Conservation (phyloP, 108 stramenopile genomes). For the Fragilaria crotonensis region DNA sequence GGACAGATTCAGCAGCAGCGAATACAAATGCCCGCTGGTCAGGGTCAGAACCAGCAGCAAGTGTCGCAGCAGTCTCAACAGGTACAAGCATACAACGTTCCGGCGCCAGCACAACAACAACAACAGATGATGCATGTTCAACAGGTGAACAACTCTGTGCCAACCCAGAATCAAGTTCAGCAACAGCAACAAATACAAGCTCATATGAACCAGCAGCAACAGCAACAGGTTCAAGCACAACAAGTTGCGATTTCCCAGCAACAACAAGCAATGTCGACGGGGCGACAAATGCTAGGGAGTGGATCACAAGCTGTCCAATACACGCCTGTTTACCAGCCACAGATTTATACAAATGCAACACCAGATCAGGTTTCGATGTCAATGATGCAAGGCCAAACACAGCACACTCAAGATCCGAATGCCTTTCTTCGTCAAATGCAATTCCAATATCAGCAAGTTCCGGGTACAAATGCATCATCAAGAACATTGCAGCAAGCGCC, state of each 20-base stretch:
- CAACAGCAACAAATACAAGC: too few species aligned
- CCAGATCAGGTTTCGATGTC: not conserved
- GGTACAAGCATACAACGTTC: not conserved
- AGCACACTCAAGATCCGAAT: not conserved
- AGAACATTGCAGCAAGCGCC: not conserved
- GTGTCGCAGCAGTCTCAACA: not conserved
- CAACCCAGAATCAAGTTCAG: not conserved
- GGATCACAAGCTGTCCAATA: not conserved
- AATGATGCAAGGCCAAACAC: conserved; percentile 6
- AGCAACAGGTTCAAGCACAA: not conserved
- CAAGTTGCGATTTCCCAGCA: not conserved
- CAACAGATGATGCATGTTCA: not conserved
- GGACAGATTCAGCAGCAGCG: conserved; percentile 8
- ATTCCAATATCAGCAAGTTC: not conserved
- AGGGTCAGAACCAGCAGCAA: conserved; percentile 3
- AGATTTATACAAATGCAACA: not conserved
- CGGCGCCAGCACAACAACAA: not conserved
- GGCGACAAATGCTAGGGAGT: not conserved
- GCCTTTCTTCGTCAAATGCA: not conserved
- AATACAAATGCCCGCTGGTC: not conserved
- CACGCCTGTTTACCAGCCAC: not conserved
- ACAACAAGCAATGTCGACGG: not conserved
- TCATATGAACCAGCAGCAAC: conserved; percentile 4
- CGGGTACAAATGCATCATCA: not conserved
- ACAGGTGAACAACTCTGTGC: not conserved